phyloP scores from a whole-genome alignment of 768 basidiomycete genomes.

The Pleurotus salmoneostramineus region DNA sequence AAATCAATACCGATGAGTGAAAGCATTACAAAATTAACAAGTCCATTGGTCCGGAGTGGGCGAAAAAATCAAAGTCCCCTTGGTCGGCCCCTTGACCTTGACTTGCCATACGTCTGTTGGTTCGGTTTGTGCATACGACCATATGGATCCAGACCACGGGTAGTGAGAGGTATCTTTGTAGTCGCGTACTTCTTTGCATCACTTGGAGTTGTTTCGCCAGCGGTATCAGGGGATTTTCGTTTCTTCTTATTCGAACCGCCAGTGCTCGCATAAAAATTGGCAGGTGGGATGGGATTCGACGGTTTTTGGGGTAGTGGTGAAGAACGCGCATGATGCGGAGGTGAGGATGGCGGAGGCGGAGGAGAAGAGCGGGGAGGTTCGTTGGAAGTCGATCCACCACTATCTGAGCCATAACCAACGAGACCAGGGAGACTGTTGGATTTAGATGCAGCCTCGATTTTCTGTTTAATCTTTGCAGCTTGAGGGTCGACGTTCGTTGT shows the following conservation, averaged over 20 bases:
- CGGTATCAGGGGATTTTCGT: conserved; percentile 11
- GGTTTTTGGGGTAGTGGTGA: conserved; percentile 20
- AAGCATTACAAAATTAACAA: conserved; percentile 2
- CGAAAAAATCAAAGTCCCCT: background rate
- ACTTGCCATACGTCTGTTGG: background rate
- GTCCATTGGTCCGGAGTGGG: background rate
- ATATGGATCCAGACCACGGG: conserved; percentile 3
- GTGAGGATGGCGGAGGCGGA: conserved; percentile 24
- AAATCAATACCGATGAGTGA: background rate
- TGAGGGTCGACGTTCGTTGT: conserved; percentile 41
- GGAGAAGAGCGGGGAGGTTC: conserved; percentile 10
- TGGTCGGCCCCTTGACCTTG: background rate
- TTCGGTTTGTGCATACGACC: background rate
- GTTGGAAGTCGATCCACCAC: conserved; percentile 13
- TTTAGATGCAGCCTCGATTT: conserved; percentile 37
- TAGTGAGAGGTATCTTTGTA: conserved; percentile 8
- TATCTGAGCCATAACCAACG: conserved; percentile 24
- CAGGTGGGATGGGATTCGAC: conserved; percentile 27
- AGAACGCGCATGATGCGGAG: conserved; percentile 14
- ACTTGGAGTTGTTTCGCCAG: background rate
- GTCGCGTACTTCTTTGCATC: conserved; percentile 10
- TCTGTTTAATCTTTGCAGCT: conserved; percentile 46
- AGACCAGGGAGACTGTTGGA: conserved; percentile 21
- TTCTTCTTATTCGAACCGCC: conserved; percentile 11
- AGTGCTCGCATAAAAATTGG: conserved; percentile 17